Evolutionary conservation across 371 early-diverging fungal genomes (phyloP).

Genomic region (Mortierella sp.): DNA sequence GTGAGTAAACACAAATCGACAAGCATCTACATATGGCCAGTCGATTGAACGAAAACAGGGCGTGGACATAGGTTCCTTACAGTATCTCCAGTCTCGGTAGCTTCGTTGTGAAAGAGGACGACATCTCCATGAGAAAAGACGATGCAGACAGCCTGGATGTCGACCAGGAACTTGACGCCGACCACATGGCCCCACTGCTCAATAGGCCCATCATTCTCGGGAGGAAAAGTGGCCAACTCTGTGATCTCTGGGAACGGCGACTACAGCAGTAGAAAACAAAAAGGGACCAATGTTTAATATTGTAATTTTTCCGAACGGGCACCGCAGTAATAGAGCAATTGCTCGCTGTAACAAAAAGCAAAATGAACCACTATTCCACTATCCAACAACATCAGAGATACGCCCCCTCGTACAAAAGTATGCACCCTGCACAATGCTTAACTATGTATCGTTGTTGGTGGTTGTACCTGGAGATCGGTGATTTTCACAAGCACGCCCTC

Average conservation of each 20-base stretch:
- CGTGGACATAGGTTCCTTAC: no score
- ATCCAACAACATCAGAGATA: no score
- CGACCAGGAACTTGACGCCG: conserved; percentile 72
- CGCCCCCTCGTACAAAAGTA: no score
- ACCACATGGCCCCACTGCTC: conserved; percentile 61
- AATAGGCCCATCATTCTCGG: conserved; percentile 46
- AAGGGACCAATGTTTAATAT: background rate
- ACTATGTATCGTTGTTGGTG: background rate
- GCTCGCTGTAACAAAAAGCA: no score
- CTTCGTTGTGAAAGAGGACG: conserved; percentile 70
- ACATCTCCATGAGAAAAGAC: conserved; percentile 79
- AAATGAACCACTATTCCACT: no score
- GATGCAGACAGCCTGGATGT: conserved; percentile 76
- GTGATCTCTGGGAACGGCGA: conserved; percentile 52
- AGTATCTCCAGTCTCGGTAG: conserved; percentile 63
- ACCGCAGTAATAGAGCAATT: no score
- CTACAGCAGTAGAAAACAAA: no score
- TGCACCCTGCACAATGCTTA: no score
- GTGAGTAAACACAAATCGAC: conserved; percentile 11
- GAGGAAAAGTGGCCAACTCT: conserved; percentile 53
- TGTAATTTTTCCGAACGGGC: no score
- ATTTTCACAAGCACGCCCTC: conserved; percentile 48
- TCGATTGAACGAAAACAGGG: no score
- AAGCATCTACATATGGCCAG: no score
- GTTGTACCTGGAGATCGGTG: conserved; percentile 42